phyloP scores from a whole-genome alignment of 2,329 filamentous ascomycete genomes.

The Talaromyces sp. region DNA sequence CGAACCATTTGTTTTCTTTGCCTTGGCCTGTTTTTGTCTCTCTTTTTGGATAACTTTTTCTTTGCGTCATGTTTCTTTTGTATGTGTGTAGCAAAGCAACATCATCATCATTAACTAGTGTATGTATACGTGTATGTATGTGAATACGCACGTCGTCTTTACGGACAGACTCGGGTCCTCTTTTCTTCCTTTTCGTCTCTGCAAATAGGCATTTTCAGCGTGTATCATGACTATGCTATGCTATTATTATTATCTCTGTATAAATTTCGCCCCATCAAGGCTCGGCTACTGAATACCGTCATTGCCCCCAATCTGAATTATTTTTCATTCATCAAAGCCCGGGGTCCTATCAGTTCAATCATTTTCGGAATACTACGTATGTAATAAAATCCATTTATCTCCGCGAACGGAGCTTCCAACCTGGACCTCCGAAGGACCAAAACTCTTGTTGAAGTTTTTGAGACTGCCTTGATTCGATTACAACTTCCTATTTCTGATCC shows the following conservation, averaged over 20 bases:
- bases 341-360: too few relatives aligned
- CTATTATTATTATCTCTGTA: background rate
- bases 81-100: slow-evolving; percentile 4
- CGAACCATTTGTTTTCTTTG: slow-evolving; percentile 20
- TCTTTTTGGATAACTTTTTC: slow-evolving; percentile 2
- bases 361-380: too few relatives aligned
- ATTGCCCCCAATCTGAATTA: too few relatives aligned
- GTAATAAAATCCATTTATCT: too few relatives aligned
- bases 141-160: slow-evolving; percentile 7
- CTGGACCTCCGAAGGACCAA: too few relatives aligned
- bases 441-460: too few relatives aligned
- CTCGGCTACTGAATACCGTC: background rate
- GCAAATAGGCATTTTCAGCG: slow-evolving; percentile 14
- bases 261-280: background rate
- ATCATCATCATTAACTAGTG: background rate
- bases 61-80: slow-evolving; percentile 2
- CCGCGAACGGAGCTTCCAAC: too few relatives aligned
- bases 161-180: background rate
- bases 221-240: background rate
- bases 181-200: background rate
- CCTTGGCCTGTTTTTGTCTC: background rate
- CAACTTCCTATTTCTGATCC: too few relatives aligned
- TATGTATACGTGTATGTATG: slow-evolving; percentile 7
- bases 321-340: too few relatives aligned
- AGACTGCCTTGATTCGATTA: too few relatives aligned